Evolutionary conservation across 2,329 filamentous ascomycete species (phyloP).

Genomic region (Dactylellina parvicollis): DNA sequence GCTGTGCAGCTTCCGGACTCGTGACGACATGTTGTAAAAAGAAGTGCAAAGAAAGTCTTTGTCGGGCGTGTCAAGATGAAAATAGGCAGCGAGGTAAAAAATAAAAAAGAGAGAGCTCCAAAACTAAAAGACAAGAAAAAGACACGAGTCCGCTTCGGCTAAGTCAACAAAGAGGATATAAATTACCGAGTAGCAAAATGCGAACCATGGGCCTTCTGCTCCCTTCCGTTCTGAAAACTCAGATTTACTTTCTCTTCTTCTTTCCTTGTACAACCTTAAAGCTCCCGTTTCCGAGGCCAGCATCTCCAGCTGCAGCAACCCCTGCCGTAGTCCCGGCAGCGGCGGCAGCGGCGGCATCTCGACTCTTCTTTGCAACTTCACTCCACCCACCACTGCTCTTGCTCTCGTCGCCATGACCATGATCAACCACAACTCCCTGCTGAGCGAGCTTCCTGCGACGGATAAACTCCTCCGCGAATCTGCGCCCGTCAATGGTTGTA

Average conservation of each 20-base stretch:
- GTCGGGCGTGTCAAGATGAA: neutral
- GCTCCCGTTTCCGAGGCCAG: conserved; percentile 30
- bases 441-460: conserved; percentile 92
- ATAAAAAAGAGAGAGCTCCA: neutral
- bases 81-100: neutral
- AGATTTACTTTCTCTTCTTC: conserved; percentile 48
- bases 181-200: neutral
- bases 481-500: conserved; percentile 87
- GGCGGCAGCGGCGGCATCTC: conserved; percentile 1
- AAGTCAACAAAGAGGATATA: neutral
- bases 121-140: neutral
- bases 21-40: too few relatives aligned
- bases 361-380: conserved; percentile 82
- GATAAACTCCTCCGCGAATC: conserved; percentile 94
- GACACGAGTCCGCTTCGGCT: conserved; percentile 3
- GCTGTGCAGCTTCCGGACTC: too few relatives aligned
- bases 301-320: conserved; percentile 1
- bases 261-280: conserved; percentile 52
- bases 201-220: neutral
- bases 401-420: conserved; percentile 65
- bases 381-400: conserved; percentile 80
- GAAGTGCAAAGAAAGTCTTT: too few relatives aligned
- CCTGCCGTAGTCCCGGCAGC: neutral
- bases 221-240: neutral
- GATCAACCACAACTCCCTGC: conserved; percentile 83